Evolutionary conservation across 441 rosid species (phyloP).

Genomic region (Brassica hybrid): DNA sequence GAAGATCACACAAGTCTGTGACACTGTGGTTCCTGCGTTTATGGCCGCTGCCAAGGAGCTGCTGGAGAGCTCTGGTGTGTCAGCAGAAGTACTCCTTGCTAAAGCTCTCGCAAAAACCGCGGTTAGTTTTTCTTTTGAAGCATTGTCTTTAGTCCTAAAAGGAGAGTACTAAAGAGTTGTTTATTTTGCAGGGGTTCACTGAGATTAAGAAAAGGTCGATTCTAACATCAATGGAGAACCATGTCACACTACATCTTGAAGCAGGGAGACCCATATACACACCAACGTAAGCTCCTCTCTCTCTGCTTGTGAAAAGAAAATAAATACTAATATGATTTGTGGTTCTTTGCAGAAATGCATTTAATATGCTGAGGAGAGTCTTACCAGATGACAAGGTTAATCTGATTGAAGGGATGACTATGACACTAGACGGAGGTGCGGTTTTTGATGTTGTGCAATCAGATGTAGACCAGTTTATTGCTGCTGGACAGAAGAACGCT

Average conservation of each 20-base stretch:
- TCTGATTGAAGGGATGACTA: conserved; percentile 65
- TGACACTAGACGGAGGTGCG: conserved; percentile 85
- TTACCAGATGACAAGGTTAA: conserved; percentile 90
- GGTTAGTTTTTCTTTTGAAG: conserved; percentile 48
- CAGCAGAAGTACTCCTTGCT: conserved; percentile 81
- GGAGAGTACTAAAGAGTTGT: conserved; percentile 1
- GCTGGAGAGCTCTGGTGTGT: conserved; percentile 68
- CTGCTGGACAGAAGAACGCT: conserved; percentile 70
- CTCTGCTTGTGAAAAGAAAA: neutral
- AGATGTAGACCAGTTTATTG: conserved; percentile 66
- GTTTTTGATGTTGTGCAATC: conserved; percentile 75
- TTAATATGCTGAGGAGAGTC: conserved; percentile 66
- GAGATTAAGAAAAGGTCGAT: conserved; percentile 77
- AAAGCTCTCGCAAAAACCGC: conserved; percentile 92
- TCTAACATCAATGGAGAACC: conserved; percentile 83
- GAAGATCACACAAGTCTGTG: conserved; percentile 71
- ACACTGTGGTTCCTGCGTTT: conserved; percentile 95
- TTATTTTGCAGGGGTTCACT: conserved; percentile 70
- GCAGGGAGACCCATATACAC: conserved; percentile 68
- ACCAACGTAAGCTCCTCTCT: conserved; percentile 61
- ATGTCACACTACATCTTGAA: conserved; percentile 78
- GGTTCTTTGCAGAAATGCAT: conserved; percentile 41
- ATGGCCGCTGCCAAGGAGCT: conserved; percentile 79
- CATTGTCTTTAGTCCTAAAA: neutral
- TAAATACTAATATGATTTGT: conserved; percentile 12